Percentiles rank a stretch among this genome's conserved stretches.
Evolutionary conservation across 345 rosid genomes (phyloP).

Genomic region (Kernera saxatilis): DNA sequence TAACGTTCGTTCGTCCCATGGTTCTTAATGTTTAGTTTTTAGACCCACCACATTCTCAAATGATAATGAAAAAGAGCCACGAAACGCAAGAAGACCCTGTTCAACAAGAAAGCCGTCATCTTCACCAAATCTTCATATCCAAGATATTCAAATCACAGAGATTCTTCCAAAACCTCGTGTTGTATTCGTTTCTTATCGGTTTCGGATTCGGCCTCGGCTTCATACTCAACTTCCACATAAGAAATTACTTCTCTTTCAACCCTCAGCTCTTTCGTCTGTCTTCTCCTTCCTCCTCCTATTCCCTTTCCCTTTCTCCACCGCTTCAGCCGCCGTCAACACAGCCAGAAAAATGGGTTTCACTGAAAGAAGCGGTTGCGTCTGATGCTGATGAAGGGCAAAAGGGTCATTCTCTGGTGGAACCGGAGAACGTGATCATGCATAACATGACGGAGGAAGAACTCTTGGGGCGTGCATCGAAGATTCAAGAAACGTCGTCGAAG

Average conservation of each 20-base stretch:
- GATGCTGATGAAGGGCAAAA: not conserved
- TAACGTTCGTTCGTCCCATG: not conserved
- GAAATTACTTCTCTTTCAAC: slow-evolving; percentile 32
- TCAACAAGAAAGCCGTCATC: not conserved
- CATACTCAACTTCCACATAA: slow-evolving; percentile 31
- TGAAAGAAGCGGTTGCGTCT: not conserved
- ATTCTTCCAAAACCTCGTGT: slow-evolving; percentile 33
- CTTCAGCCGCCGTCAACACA: not conserved
- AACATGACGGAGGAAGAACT: slow-evolving; percentile 65
- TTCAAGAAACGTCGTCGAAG: slow-evolving; percentile 29
- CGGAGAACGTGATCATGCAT: slow-evolving; percentile 38
- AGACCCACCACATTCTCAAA: not conserved
- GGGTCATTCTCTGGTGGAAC: slow-evolving; percentile 9
- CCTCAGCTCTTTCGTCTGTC: slow-evolving; percentile 35
- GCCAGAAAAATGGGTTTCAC: not conserved
- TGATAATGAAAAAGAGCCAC: not conserved
- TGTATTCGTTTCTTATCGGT: slow-evolving; percentile 35
- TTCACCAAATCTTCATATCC: slow-evolving; percentile 20
- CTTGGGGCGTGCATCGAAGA: slow-evolving; percentile 43
- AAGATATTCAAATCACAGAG: slow-evolving; percentile 19
- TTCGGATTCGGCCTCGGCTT: slow-evolving; percentile 45
- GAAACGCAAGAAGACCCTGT: slow-evolving; percentile 17
- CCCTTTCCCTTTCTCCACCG: not conserved
- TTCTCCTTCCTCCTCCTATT: not conserved
- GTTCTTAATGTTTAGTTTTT: not conserved